These are phyloP conservation scores for Achaetomiella virescens DNA, from an alignment of 495 filamentous ascomycete species.

Conservation along the genomic window DNA sequence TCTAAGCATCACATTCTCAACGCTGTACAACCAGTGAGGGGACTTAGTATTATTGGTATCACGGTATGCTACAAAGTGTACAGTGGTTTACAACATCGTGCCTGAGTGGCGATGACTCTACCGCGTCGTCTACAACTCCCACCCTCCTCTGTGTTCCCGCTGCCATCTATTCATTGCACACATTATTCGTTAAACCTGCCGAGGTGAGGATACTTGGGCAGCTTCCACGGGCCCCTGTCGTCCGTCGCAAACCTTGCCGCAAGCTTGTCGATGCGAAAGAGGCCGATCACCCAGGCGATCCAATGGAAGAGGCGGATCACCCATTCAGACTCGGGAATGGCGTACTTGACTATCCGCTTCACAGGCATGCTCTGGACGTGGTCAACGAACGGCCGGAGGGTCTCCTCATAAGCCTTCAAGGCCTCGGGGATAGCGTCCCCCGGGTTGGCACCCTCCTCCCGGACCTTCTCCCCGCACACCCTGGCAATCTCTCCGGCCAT, in stretches of 20 bases:
- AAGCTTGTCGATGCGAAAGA: constrained; percentile 10
- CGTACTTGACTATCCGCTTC: not conserved
- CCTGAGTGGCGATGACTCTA: not conserved
- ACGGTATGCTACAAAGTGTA: no score
- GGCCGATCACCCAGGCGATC: not conserved
- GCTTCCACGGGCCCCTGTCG: constrained; percentile 7
- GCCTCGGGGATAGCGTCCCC: constrained; percentile 11
- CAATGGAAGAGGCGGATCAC: constrained; percentile 10
- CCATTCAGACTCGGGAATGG: constrained; percentile 8
- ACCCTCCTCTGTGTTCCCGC: not conserved
- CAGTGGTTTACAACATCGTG: no score
- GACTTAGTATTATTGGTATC: no score
- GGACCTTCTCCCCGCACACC: constrained; percentile 5
- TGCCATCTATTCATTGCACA: not conserved
- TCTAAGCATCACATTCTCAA: no score
- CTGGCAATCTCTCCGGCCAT: constrained; percentile 48
- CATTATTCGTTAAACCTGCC: not conserved
- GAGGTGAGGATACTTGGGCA: constrained; percentile 22
- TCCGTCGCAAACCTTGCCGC: not conserved
- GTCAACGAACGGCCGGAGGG: constrained; percentile 15
- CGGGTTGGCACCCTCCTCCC: constrained; percentile 1
- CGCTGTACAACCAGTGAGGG: no score
- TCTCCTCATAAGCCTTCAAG: constrained; percentile 17
- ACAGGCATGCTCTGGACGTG: constrained; percentile 5
- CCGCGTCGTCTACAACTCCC: not conserved